Conservation (phyloP, 176 grass and related monocot genomes). For the Bolboschoenus planiculmis region DNA sequence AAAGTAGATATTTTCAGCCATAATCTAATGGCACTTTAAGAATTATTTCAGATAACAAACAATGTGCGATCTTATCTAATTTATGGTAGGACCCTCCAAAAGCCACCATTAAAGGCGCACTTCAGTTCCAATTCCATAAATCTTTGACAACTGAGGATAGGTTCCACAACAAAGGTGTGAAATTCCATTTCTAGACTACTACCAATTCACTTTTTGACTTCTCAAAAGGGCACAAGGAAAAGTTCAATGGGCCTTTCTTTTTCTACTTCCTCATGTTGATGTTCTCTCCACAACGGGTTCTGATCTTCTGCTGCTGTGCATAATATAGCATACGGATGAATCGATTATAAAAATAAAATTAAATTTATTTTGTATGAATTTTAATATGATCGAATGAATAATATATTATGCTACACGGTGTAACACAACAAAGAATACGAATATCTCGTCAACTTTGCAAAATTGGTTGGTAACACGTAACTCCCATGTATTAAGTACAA, state of each 20-base stretch:
- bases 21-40: not conserved
- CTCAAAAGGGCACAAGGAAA: not conserved
- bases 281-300: no score
- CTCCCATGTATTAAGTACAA: constrained; percentile 3
- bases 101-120: constrained; percentile 4
- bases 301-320: no score
- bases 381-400: no score
- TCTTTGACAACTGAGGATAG: not conserved
- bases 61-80: constrained; percentile 3
- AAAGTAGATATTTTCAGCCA: no score
- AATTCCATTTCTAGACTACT: not conserved
- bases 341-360: no score
- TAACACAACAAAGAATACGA: no score
- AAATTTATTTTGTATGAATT: no score
- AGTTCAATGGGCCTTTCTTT: not conserved
- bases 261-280: not conserved
- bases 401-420: no score
- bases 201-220: not conserved
- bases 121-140: not conserved
- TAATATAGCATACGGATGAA: no score
- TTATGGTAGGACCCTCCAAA: not conserved
- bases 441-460: not conserved
- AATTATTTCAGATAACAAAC: not conserved
- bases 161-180: not conserved
- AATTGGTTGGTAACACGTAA: not conserved